Evolutionary conservation across 345 rosid genomes (phyloP), one percentile per base, ranked within the genome.

Genomic region (Jatropha curcas): DNA sequence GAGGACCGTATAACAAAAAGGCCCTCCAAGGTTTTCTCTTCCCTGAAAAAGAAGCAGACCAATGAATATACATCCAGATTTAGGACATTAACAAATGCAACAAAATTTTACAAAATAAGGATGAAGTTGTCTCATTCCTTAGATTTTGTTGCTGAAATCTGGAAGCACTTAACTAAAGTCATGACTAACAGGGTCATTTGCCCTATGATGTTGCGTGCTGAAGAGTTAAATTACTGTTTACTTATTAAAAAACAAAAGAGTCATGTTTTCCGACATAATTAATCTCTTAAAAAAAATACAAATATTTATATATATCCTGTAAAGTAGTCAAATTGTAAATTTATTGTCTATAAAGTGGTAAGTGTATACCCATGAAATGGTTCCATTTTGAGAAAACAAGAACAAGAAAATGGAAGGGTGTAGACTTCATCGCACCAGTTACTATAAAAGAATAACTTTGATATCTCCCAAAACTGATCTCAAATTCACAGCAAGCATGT

Each of bases 1-100:
- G 98, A 27, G 96, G 98, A 27, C 98, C 98, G 75, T 89, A 92
- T 66, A 90, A 79, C 39, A 90, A 81, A 71, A 92, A 92, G 22
- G 98, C 98, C 77, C 92, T 84, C 98, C 98, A 92, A 1, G 96
- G 98, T 53, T 80, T 85, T 60, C 98, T 88, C 90, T 92, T 92
- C 55, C 98, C 98, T 92, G 69, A 51, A 39, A 3, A 17, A 28
- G 41, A 12, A 56, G 0, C 62, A 39, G 35, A 58, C 16, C 12
- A 48, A 30, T 20, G 4, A 37, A 41, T 58, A 11, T n/a, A 43
- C 55, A 69, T 55, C 27, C 13, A 66, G 43, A 28, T 17, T 28
- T 45, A 5, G 50, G 37, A 50, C 5, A 20, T n/a, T 31, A 28
- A 30, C 17, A 46, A 31, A 30, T 14, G 10, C 37, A 58, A 30